Evolutionary conservation across 2,329 filamentous ascomycete genomes (phyloP).

Genomic region (Calonectria multiphialidica): DNA sequence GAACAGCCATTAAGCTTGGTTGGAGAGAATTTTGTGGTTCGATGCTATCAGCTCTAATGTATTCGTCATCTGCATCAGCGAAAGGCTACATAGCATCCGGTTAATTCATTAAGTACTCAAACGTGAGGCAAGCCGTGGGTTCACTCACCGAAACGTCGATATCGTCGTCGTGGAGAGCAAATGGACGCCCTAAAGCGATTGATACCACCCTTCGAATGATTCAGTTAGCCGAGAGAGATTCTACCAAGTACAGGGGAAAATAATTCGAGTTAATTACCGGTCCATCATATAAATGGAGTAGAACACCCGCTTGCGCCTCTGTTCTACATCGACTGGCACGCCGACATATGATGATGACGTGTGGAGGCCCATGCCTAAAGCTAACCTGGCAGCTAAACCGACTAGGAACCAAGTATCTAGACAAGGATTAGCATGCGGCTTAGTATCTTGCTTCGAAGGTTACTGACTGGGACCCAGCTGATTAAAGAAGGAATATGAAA

Average conservation of each 20-base stretch:
- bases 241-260: neutral
- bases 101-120: neutral
- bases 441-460: neutral
- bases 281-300: conserved; percentile 64
- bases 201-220: conserved; percentile 52
- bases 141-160: conserved; percentile 53
- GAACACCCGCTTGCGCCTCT: conserved; percentile 57
- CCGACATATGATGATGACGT: conserved; percentile 49
- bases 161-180: conserved; percentile 60
- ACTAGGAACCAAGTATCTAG: conserved; percentile 61
- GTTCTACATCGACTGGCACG: conserved; percentile 46
- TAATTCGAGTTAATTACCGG: conserved; percentile 40
- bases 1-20: conserved; percentile 53
- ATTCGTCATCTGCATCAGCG: conserved; percentile 50
- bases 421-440: neutral
- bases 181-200: conserved; percentile 57
- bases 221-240: neutral
- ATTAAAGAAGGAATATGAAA: conserved; percentile 63
- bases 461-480: conserved; percentile 57
- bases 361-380: conserved; percentile 57
- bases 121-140: neutral
- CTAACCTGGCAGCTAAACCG: conserved; percentile 56
- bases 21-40: conserved; percentile 41
- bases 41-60: conserved; percentile 40
- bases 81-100: conserved; percentile 46